phyloP scores from a whole-genome alignment of 2,329 filamentous ascomycete genomes.

The Pseudogymnoascus sp. region DNA sequence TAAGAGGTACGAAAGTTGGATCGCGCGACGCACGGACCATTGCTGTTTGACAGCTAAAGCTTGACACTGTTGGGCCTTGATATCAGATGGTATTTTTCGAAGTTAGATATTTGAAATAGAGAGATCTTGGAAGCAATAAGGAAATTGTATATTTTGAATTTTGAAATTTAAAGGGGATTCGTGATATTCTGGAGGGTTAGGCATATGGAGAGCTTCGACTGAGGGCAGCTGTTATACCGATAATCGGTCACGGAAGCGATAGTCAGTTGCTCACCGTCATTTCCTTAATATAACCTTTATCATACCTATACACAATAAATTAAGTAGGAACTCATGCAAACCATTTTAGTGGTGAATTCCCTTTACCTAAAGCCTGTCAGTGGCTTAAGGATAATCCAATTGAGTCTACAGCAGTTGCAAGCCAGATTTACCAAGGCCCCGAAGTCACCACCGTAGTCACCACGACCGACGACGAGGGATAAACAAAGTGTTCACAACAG shows the following conservation, averaged over 20 bases:
- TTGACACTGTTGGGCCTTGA: background rate
- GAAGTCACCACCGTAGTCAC: background rate
- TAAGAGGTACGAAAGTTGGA: conserved; percentile 3
- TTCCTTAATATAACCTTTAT: background rate
- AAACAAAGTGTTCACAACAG: background rate
- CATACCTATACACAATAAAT: background rate
- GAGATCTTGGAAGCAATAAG: background rate
- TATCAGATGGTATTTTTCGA: background rate
- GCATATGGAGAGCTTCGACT: background rate
- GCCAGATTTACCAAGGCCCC: background rate
- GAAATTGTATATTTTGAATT: background rate
- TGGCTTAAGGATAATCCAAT: background rate
- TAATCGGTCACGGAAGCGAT: background rate
- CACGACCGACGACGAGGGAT: background rate
- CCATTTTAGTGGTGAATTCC: background rate
- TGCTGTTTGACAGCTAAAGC: background rate
- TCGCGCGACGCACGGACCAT: background rate
- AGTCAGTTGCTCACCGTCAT: background rate
- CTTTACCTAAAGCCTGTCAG: background rate
- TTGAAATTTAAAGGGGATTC: background rate
- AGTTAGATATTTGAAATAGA: background rate
- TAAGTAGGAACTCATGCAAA: background rate
- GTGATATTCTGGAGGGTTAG: background rate
- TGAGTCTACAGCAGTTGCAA: background rate
- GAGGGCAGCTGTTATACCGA: background rate